phyloP scores from a whole-genome alignment of 148 eudicot species.

The Rheum nobile region DNA sequence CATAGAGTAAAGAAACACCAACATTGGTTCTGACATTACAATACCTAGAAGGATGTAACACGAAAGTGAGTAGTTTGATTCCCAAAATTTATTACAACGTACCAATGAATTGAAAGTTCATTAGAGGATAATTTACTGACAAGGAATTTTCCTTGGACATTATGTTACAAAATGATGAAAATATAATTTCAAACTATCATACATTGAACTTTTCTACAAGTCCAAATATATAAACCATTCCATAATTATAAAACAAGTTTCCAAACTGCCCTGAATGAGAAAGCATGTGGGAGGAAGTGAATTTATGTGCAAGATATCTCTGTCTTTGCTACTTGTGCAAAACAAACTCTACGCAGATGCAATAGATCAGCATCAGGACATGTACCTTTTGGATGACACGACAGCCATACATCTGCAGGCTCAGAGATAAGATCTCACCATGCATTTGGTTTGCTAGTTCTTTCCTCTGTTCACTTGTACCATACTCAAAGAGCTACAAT shows the following conservation, averaged over 20 bases:
- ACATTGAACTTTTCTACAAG: not conserved
- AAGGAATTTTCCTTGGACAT: not conserved
- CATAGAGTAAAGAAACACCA: not conserved
- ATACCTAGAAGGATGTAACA: not conserved
- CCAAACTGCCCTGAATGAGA: not conserved
- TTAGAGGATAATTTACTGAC: not conserved
- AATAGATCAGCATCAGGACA: not conserved
- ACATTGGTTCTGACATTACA: not conserved
- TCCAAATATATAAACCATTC: not conserved
- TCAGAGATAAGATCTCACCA: conserved; percentile 64
- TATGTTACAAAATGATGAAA: not conserved
- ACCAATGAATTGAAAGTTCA: not conserved
- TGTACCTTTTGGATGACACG: conserved; percentile 94
- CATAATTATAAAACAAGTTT: not conserved
- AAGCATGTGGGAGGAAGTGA: not conserved
- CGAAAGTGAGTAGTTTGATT: not conserved
- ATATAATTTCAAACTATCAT: not conserved
- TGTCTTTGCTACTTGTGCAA: not conserved
- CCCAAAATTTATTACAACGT: not conserved
- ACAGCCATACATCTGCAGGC: conserved; percentile 98
- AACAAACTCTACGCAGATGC: not conserved
- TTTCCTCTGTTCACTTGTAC: conserved; percentile 66
- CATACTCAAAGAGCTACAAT: conserved; percentile 82
- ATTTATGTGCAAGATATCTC: not conserved
- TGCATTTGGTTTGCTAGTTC: conserved; percentile 65